Evolutionary conservation across 768 basidiomycete genomes (phyloP), one percentile per base, ranked within the genome.

Genomic region (Rhizopogon roseolus): DNA sequence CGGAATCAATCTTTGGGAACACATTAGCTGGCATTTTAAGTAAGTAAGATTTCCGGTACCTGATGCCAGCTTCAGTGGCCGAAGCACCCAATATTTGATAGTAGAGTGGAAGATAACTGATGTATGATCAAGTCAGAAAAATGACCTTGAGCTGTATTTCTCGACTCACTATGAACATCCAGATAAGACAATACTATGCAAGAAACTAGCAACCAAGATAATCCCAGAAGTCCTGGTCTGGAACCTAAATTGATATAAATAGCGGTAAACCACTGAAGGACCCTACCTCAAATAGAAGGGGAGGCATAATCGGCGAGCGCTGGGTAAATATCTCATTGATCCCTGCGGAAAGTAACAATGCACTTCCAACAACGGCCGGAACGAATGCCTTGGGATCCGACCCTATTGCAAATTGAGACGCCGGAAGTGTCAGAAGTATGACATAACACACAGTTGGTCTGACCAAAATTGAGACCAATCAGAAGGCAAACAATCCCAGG

Each of bases 71-170:
- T 43, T 70, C 75, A 0, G 87, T 90, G 6, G 89, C 87, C 7
- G 86, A 86, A 0, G 87, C 76, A 0, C 90, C 90, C 11, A 90
- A 77, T 2, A 86, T 64, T 71, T 93, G 90, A 68, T 78, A 93
- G 64, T 86, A 93, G 2, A 91, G 64, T 1, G 90, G 89, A 6
- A 92, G 75, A 60, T 90, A 90, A 62, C 66, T 67, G 16, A 14
- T 22, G 9, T 6, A 36, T 36, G 9, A 32, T 22, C 5, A 1
- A 37, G 25, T 57, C 25, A 59, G 59, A 37, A 13, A 17, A 22
- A n/a, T 2, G 11, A 22, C 9, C 6, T 13, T 4, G 4, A 9
- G 34, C 1, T 36, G 13, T 36, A 11, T 4, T 22, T 22, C 22
- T 5, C 17, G 4, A 60, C 67, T 57, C 22, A 69, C 66, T 61